Percentiles rank a stretch among this genome's conserved stretches.
Evolutionary conservation across 345 rosid species (phyloP).

Genomic region (Acer saccharum): DNA sequence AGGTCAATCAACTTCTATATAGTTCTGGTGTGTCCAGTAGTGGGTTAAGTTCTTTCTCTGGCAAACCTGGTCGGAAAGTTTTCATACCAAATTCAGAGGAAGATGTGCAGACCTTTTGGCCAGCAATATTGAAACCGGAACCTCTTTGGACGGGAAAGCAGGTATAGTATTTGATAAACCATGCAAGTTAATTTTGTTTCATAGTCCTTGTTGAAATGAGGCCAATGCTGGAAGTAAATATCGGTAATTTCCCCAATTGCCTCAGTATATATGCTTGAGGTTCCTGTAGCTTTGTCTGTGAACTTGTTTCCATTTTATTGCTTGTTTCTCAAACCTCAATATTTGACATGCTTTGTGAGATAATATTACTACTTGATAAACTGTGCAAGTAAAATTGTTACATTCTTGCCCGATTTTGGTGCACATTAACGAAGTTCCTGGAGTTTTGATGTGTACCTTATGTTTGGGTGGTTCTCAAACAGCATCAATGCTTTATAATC

Average conservation of each 20-base stretch:
- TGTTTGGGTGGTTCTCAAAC: slow-evolving; percentile 13
- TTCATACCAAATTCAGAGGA: slow-evolving; percentile 48
- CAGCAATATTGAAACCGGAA: slow-evolving; percentile 83
- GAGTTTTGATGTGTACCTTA: slow-evolving; percentile 7
- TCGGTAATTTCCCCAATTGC: not conserved
- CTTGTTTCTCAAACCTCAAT: not conserved
- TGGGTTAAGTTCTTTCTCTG: slow-evolving; percentile 41
- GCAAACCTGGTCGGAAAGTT: slow-evolving; percentile 70
- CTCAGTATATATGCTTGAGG: not conserved
- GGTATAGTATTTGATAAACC: slow-evolving; percentile 43
- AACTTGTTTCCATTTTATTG: slow-evolving; percentile 19
- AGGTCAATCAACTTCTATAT: slow-evolving; percentile 80
- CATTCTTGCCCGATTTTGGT: not conserved
- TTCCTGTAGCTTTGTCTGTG: not conserved
- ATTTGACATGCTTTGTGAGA: not conserved
- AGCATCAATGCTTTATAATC: not conserved
- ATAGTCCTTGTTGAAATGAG: slow-evolving; percentile 1
- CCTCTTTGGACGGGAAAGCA: slow-evolving; percentile 99
- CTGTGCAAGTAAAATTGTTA: not conserved
- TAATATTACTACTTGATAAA: slow-evolving; percentile 1
- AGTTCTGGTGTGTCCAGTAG: slow-evolving; percentile 70
- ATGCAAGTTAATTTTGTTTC: not conserved
- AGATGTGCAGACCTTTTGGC: slow-evolving; percentile 44
- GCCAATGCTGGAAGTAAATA: not conserved
- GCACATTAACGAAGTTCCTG: not conserved